Conservation (phyloP, 83 land plant species). For the Thuja plicata region DNA sequence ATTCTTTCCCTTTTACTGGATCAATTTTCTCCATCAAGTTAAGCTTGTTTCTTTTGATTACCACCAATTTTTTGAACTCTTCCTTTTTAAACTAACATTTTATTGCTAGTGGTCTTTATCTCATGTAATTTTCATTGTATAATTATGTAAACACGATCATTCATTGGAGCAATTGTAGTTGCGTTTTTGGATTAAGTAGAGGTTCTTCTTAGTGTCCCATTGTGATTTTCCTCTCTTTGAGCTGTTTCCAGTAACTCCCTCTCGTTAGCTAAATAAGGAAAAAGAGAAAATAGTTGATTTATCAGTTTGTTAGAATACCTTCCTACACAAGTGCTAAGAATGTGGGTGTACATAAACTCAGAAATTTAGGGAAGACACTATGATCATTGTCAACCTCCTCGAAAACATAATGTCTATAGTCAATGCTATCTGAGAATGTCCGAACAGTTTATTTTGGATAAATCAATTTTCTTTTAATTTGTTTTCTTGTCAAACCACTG, state of each 20-base stretch:
- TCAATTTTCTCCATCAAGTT: no score
- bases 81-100: no score
- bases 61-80: no score
- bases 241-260: neutral
- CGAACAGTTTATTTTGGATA: neutral
- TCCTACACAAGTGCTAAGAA: neutral
- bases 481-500: neutral
- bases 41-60: no score
- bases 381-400: neutral
- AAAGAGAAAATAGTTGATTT: neutral
- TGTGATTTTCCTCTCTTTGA: neutral
- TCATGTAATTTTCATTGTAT: neutral
- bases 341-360: neutral
- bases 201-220: neutral
- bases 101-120: neutral
- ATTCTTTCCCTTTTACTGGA: no score
- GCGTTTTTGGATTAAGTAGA: neutral
- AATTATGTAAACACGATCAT: neutral
- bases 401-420: neutral
- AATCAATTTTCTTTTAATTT: neutral
- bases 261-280: neutral
- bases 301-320: neutral
- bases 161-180: neutral
- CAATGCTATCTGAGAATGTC: neutral
- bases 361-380: neutral